Evolutionary conservation across 2,329 filamentous ascomycete species (phyloP).

Genomic region (Atkinsonella texensis): DNA sequence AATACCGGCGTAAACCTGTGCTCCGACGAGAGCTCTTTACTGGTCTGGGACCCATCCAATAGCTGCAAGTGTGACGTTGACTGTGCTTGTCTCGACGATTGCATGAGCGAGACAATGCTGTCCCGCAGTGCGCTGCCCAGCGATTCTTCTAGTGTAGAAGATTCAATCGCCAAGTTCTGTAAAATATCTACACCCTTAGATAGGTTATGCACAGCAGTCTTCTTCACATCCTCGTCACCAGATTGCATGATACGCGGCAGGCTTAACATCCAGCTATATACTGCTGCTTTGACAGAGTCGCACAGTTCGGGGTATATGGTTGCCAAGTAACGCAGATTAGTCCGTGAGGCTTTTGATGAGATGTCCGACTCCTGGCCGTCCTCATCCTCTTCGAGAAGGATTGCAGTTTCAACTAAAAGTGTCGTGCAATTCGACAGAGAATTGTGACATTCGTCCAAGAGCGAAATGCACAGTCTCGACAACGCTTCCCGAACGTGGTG

Average conservation of each 20-base stretch:
- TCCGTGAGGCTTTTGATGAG: slow-evolving; percentile 24
- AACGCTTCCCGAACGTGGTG: slow-evolving; percentile 56
- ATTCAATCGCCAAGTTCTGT: slow-evolving; percentile 49
- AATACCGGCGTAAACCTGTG: slow-evolving; percentile 47
- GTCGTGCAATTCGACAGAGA: slow-evolving; percentile 57
- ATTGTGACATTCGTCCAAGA: slow-evolving; percentile 67
- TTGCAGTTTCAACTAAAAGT: slow-evolving; percentile 70
- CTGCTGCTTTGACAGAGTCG: slow-evolving; percentile 53
- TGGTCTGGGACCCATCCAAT: slow-evolving; percentile 14
- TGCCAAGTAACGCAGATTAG: slow-evolving; percentile 48
- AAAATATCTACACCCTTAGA: slow-evolving; percentile 59
- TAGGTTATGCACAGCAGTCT: slow-evolving; percentile 62
- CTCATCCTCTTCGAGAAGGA: slow-evolving; percentile 50
- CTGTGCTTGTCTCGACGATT: slow-evolving; percentile 12
- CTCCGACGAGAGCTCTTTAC: slow-evolving; percentile 7
- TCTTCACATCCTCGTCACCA: slow-evolving; percentile 68
- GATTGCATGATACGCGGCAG: slow-evolving; percentile 75
- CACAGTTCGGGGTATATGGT: slow-evolving; percentile 49
- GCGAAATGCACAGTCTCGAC: slow-evolving; percentile 55
- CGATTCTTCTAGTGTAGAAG: slow-evolving; percentile 53
- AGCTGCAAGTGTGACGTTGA: slow-evolving; percentile 16
- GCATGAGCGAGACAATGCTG: slow-evolving; percentile 43
- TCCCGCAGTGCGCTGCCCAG: slow-evolving; percentile 62
- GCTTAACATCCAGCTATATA: slow-evolving; percentile 72
- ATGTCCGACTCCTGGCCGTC: slow-evolving; percentile 27